These are phyloP conservation scores for Neonectria ditissima DNA, from an alignment of 2,329 filamentous ascomycete genomes.

Conservation along the genomic window DNA sequence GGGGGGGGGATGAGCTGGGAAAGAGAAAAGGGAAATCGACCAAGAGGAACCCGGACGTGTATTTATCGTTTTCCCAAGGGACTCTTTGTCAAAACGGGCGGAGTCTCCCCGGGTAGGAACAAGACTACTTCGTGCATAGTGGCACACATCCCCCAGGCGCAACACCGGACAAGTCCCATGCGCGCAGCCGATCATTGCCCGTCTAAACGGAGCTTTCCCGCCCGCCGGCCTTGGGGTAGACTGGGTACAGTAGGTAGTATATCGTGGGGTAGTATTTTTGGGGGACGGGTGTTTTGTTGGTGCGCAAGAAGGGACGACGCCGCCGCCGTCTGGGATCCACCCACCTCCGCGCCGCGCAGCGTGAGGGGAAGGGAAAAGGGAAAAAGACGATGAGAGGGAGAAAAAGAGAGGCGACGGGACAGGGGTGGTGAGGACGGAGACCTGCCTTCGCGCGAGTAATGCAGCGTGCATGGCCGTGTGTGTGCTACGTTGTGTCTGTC, in stretches of 20 bases:
- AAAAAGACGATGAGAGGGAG: too few species aligned
- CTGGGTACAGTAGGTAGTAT: too few species aligned
- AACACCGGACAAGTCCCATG: conserved; percentile 1
- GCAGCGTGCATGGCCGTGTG: neutral
- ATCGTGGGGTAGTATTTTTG: conserved; percentile 8
- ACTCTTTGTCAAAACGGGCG: too few species aligned
- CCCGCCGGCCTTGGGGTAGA: neutral
- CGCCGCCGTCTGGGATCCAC: too few species aligned
- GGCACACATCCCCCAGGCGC: neutral
- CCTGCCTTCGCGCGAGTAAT: conserved; percentile 6
- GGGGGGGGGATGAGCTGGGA: conserved; percentile 3
- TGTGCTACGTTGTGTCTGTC: neutral
- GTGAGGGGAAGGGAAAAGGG: neutral
- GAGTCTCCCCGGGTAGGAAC: neutral
- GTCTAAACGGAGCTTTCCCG: conserved; percentile 11
- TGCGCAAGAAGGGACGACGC: too few species aligned
- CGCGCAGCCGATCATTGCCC: neutral
- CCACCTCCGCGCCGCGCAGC: too few species aligned
- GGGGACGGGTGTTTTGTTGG: neutral
- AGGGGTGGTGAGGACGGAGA: too few species aligned
- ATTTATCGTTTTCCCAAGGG: too few species aligned
- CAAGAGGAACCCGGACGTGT: neutral
- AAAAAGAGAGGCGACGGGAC: too few species aligned
- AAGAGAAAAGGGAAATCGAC: neutral
- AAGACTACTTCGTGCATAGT: too few species aligned